These are phyloP conservation scores for Puccinia polysora DNA, from an alignment of 1,284 basidiomycete species.

Conservation along the genomic window DNA sequence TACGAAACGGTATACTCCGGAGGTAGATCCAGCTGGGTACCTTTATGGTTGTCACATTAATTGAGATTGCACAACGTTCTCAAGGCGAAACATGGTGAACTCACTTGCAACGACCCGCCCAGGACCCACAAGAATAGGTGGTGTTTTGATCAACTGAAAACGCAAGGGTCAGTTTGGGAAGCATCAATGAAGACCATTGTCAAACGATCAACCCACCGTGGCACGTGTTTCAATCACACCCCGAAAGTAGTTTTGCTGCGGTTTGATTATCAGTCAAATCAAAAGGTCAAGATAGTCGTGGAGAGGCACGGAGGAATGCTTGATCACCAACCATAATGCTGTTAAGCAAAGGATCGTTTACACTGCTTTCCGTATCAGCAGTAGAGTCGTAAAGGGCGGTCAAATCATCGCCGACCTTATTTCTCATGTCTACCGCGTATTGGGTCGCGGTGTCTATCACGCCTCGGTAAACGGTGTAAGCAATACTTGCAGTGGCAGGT, in stretches of 20 bases:
- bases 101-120: neutral
- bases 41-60: too few relatives aligned
- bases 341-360: slow-evolving; percentile 11
- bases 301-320: neutral
- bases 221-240: slow-evolving; percentile 12
- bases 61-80: too few relatives aligned
- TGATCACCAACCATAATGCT: neutral
- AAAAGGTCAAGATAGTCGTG: neutral
- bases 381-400: neutral
- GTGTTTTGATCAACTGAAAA: slow-evolving; percentile 13
- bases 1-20: neutral
- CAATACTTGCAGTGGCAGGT: neutral
- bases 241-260: slow-evolving; percentile 17
- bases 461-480: neutral
- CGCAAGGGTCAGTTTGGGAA: neutral
- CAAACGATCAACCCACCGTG: too few relatives aligned
- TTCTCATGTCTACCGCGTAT: slow-evolving; percentile 7
- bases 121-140: neutral
- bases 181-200: neutral
- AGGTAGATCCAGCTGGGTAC: neutral
- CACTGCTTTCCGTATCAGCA: neutral
- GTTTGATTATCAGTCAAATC: neutral
- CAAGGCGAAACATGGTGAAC: neutral
- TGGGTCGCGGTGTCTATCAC: neutral
- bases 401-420: slow-evolving; percentile 24